Evolutionary conservation across 495 filamentous ascomycete species (phyloP), one percentile per base, ranked within the genome.

Genomic region (Thermochaetoides thermophila): DNA sequence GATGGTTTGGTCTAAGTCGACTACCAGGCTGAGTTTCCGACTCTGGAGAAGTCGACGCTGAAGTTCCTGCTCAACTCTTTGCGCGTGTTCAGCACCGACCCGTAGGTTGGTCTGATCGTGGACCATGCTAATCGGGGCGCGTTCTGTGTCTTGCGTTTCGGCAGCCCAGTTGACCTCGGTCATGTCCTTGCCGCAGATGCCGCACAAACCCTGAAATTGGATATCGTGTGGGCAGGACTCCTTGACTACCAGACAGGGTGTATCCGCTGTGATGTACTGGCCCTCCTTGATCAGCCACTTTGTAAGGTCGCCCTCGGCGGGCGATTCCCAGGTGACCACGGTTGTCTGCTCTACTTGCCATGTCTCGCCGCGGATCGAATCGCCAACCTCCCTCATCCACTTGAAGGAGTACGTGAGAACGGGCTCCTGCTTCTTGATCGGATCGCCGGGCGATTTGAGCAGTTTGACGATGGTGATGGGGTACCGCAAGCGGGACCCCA

Each of bases 1-100:
- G 48, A 99, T 89, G 14, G 89, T 99, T 55, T 95, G 87, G 51
- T 99, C 89, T 17, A 99, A 60, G 64, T 99, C 89, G 41, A 99
- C 89, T 16, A 99, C 89, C 13, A 99, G 63, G 11, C 84, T 92
- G 8, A 99, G 68, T 57, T 87, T 92, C 32, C 76, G 66, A 18
- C 71, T 67, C 43, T 74, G 64, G 17, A 99, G 64, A 14, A 99
- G 61, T 13, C 89, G 74, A 26, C 73, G 69, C 54, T 94, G 92
- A 14, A 84, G 68, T 46, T 89, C 78, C 45, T 84, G 75, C 57
- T 96, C 87, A 21, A 82, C 74, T 31, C 71, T 73, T 21, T 71
- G 67, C 13, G 89, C 89, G 55, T 92, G 83, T 28, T 67, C 61
- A 35, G 65, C 50, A 51, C 76, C 81, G 47, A 84, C 78, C 6